These are phyloP conservation scores for Pittosporum tobira DNA, from an alignment of 129 eudicot species.

Conservation along the genomic window DNA sequence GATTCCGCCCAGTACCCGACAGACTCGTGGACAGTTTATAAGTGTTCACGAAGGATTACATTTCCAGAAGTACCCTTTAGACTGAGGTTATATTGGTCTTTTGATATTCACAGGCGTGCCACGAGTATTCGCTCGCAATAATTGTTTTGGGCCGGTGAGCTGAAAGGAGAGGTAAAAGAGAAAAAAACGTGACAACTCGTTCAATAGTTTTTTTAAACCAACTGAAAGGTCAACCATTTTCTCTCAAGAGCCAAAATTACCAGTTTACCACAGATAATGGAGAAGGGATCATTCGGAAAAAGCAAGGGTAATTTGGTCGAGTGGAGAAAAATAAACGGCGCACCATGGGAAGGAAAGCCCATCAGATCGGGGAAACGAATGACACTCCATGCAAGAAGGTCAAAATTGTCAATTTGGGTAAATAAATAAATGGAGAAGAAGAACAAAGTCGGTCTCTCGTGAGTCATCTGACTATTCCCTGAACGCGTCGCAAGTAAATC, in stretches of 20 bases:
- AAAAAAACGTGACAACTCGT: slow-evolving; percentile 33
- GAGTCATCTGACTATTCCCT: slow-evolving; percentile 24
- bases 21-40: slow-evolving; percentile 10
- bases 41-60: slow-evolving; percentile 2
- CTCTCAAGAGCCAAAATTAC: neutral
- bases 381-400: slow-evolving; percentile 17
- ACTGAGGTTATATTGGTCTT: slow-evolving; percentile 24
- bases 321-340: neutral
- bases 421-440: slow-evolving; percentile 25
- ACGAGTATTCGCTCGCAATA: slow-evolving; percentile 3
- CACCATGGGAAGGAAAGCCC: slow-evolving; percentile 3
- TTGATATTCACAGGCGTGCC: slow-evolving; percentile 10
- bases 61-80: slow-evolving; percentile 29
- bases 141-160: slow-evolving; percentile 18
- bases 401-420: slow-evolving; percentile 26
- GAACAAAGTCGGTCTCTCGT: slow-evolving; percentile 9
- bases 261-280: no score
- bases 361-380: slow-evolving; percentile 11
- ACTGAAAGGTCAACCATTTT: slow-evolving; percentile 26
- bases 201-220: slow-evolving; percentile 23
- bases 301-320: slow-evolving; percentile 14
- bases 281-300: no score
- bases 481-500: slow-evolving; percentile 25
- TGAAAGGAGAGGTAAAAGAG: slow-evolving; percentile 12
- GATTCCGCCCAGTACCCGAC: no score